A percentile compares a stretch with the other conserved stretches of the same genome.
Conservation (phyloP, 73 alveolate species). For the Paramecium sonneborni region DNA sequence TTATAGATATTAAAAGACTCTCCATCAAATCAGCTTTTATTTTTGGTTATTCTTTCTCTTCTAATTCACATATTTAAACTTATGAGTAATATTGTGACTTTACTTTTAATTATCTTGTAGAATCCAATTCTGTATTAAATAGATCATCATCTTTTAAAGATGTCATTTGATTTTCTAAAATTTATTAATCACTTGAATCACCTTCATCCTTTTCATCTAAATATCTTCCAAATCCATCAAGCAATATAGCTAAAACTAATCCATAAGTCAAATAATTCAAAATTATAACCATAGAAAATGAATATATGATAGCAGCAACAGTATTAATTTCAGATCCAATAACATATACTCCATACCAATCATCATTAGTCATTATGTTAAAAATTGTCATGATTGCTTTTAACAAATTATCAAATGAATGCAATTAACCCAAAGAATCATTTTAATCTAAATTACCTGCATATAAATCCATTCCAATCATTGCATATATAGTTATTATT, state of each 20-base stretch:
- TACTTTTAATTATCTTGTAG: neutral
- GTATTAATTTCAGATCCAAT: neutral
- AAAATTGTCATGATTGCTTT: constrained; percentile 15
- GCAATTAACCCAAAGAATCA: neutral
- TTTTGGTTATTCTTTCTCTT: neutral
- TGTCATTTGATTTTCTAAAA: neutral
- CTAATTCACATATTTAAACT: neutral
- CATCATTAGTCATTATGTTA: constrained; percentile 16
- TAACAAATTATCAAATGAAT: constrained; percentile 17
- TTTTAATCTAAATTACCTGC: neutral
- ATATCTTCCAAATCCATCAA: neutral
- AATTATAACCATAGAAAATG: neutral
- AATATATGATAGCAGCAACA: neutral
- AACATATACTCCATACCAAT: constrained; percentile 26
- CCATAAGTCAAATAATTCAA: constrained; percentile 27
- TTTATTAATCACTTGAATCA: neutral
- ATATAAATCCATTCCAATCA: constrained; percentile 16
- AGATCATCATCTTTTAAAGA: neutral
- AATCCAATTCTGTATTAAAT: neutral
- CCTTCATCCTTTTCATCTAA: neutral
- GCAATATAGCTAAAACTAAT: constrained; percentile 21
- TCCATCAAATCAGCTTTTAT: neutral
- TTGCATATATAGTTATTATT: neutral
- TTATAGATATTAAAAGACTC: neutral
- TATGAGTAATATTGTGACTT: neutral